Conservation (phyloP, 345 rosid genomes). For the Euphorbia pulcherrima region DNA sequence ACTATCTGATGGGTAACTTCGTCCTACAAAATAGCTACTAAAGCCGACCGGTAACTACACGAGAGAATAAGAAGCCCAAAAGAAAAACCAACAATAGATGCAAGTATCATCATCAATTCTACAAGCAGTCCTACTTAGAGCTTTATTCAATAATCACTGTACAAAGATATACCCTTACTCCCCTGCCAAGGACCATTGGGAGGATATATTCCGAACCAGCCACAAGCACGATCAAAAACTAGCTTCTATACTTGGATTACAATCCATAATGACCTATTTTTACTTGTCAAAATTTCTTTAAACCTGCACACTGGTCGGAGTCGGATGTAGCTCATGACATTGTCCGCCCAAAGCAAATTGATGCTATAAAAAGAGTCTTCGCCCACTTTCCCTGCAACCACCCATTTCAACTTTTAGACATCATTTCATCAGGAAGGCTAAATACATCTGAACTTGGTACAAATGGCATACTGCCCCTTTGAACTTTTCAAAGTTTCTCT, state of each 20-base stretch:
- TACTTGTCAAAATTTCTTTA: constrained; percentile 23
- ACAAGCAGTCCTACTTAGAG: neutral
- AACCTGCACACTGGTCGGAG: constrained; percentile 6
- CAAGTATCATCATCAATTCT: neutral
- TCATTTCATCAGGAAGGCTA: too few species aligned
- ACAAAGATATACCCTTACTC: constrained; percentile 9
- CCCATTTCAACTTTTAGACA: constrained; percentile 1
- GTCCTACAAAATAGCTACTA: neutral
- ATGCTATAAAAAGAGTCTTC: constrained; percentile 80
- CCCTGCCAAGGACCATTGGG: neutral
- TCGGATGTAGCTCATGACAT: constrained; percentile 48
- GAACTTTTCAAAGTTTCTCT: too few species aligned
- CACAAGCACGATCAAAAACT: constrained; percentile 9
- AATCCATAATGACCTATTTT: constrained; percentile 26
- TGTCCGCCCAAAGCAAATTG: constrained; percentile 82
- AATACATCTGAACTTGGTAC: too few species aligned
- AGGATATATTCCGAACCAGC: neutral
- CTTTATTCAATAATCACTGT: constrained; percentile 10
- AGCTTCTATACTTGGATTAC: constrained; percentile 26
- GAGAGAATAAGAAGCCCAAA: neutral
- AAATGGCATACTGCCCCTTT: too few species aligned
- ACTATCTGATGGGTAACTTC: neutral
- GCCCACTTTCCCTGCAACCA: constrained; percentile 86
- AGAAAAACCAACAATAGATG: neutral
- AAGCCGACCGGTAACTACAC: too few species aligned